phyloP scores from a whole-genome alignment of 2,329 filamentous ascomycete species.

The Penicillium sp. region DNA sequence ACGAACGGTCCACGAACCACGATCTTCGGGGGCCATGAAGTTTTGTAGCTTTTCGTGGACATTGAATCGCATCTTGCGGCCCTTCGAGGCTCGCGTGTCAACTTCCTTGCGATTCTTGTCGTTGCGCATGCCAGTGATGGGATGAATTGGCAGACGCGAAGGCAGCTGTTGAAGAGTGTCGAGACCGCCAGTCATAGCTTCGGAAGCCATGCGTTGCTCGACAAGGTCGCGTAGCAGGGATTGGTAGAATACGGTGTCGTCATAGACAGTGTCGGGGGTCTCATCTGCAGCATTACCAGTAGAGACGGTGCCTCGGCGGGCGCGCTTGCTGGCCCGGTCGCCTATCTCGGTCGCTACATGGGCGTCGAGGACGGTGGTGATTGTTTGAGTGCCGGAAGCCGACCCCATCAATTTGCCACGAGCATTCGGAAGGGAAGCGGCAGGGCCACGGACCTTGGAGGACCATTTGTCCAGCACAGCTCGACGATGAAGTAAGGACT shows the following conservation, averaged over 20 bases:
- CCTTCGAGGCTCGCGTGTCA: slow-evolving; percentile 92
- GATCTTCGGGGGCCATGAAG: slow-evolving; percentile 91
- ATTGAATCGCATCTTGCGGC: slow-evolving; percentile 85
- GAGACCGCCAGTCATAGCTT: slow-evolving; percentile 42
- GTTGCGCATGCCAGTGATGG: slow-evolving; percentile 41
- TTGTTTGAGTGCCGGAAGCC: slow-evolving; percentile 47
- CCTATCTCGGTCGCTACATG: slow-evolving; percentile 39
- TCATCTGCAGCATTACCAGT: slow-evolving; percentile 8
- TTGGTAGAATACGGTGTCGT: slow-evolving; percentile 94
- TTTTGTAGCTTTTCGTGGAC: slow-evolving; percentile 97
- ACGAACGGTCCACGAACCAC: slow-evolving; percentile 69
- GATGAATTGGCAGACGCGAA: slow-evolving; percentile 33
- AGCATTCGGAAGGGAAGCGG: slow-evolving; percentile 48
- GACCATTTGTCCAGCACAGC: slow-evolving; percentile 86
- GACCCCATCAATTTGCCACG: slow-evolving; percentile 57
- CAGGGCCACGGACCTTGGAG: slow-evolving; percentile 58
- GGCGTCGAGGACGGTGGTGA: slow-evolving; percentile 41
- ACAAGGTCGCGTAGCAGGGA: slow-evolving; percentile 87
- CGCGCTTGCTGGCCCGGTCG: slow-evolving; percentile 29
- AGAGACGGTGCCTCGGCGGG: slow-evolving; percentile 15
- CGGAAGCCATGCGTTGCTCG: slow-evolving; percentile 65
- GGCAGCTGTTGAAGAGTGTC: slow-evolving; percentile 35
- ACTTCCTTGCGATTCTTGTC: slow-evolving; percentile 73
- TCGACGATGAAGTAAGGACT: slow-evolving; percentile 57
- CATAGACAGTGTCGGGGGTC: slow-evolving; percentile 61